Evolutionary conservation across 192 early-diverging fungal species (phyloP).

Genomic region (Thamnidium elegans): DNA sequence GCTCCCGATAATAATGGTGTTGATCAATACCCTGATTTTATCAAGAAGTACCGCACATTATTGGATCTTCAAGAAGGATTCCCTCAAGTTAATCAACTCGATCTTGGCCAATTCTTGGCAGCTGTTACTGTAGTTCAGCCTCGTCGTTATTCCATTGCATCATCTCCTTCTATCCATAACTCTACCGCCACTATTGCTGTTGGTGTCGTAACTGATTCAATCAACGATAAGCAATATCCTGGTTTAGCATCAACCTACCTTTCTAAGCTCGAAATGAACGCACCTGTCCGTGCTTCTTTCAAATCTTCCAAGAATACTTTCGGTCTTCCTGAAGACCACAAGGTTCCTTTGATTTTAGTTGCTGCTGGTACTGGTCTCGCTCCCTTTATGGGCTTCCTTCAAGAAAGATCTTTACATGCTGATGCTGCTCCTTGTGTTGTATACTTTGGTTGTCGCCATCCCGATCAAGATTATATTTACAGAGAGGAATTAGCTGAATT

Average conservation of each 20-base stretch:
- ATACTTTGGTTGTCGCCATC: conserved; percentile 83
- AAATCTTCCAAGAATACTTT: conserved; percentile 47
- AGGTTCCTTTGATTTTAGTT: conserved; percentile 77
- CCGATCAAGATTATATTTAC: conserved; percentile 70
- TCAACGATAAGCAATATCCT: conserved; percentile 21
- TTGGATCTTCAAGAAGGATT: conserved; percentile 23
- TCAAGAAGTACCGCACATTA: conserved; percentile 29
- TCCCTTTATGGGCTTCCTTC: conserved; percentile 88
- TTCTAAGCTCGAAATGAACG: conserved; percentile 17
- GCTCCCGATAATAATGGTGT: conserved; percentile 30
- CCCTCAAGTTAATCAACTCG: conserved; percentile 32
- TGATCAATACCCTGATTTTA: conserved; percentile 32
- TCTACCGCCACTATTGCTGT: conserved; percentile 25
- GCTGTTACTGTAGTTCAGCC: conserved; percentile 58
- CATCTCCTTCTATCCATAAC: conserved; percentile 52
- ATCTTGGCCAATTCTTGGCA: conserved; percentile 42
- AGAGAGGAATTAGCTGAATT: conserved; percentile 50
- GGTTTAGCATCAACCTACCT: conserved; percentile 34
- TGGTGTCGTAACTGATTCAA: conserved; percentile 31
- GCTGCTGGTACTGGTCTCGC: conserved; percentile 91
- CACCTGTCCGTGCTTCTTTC: conserved; percentile 7
- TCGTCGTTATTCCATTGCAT: conserved; percentile 83
- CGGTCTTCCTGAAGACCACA: conserved; percentile 53
- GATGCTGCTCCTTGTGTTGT: conserved; percentile 60
- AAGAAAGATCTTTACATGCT: conserved; percentile 28